These are phyloP conservation scores for Macadamia tetraphylla DNA, from an alignment of 164 flowering plant genomes.

Conservation along the genomic window DNA sequence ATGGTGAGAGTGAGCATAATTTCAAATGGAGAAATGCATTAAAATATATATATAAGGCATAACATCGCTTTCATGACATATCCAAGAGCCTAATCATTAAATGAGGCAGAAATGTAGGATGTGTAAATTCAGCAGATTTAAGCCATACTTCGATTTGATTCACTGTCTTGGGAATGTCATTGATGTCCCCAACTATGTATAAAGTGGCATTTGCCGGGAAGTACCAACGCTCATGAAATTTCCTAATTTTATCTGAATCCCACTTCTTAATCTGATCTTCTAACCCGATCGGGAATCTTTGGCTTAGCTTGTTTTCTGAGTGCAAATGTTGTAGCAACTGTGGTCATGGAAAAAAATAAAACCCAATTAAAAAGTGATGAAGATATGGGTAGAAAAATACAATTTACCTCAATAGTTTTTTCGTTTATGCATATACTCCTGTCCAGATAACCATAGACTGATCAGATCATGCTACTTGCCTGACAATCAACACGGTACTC, in stretches of 20 bases:
- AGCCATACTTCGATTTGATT: slow-evolving; percentile 80
- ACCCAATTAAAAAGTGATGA: slow-evolving; percentile 1
- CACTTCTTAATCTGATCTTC: slow-evolving; percentile 99
- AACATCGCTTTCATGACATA: background rate
- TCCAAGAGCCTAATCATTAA: background rate
- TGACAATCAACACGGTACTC: slow-evolving; percentile 99
- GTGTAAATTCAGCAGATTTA: background rate
- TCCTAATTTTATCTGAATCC: slow-evolving; percentile 96
- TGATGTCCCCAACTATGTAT: slow-evolving; percentile 93
- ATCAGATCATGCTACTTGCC: slow-evolving; percentile 20
- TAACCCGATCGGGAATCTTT: slow-evolving; percentile 93
- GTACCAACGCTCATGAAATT: slow-evolving; percentile 99
- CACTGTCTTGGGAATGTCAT: slow-evolving; percentile 63
- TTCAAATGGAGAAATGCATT: slow-evolving; percentile 3
- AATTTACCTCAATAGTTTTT: background rate
- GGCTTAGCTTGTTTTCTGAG: slow-evolving; percentile 97
- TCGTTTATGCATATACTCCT: background rate
- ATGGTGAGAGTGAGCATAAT: slow-evolving; percentile 12
- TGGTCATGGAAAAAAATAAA: slow-evolving; percentile 16
- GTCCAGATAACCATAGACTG: slow-evolving; percentile 16
- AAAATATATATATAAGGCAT: background rate
- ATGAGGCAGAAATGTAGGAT: background rate
- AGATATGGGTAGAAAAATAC: background rate
- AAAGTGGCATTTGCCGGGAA: slow-evolving; percentile 98
- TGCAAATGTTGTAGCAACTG: slow-evolving; percentile 93